Evolutionary conservation across 2,329 filamentous ascomycete genomes (phyloP).

Genomic region (Aspergillus hortae): DNA sequence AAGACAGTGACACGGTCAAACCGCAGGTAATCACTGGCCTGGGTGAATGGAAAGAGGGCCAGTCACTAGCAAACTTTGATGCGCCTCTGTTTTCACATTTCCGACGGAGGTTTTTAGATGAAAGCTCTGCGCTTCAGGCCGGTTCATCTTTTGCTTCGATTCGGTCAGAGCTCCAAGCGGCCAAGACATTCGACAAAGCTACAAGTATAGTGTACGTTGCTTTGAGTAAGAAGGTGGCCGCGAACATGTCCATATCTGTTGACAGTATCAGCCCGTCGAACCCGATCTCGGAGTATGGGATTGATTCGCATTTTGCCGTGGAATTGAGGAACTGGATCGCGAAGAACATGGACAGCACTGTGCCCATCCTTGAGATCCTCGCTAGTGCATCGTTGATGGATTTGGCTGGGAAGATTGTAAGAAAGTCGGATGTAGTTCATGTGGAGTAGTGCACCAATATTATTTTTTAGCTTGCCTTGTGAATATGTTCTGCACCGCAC

Average conservation of each 20-base stretch:
- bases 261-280: slow-evolving; percentile 20
- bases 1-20: background rate
- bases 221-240: slow-evolving; percentile 16
- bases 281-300: slow-evolving; percentile 34
- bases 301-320: slow-evolving; percentile 45
- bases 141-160: slow-evolving; percentile 7
- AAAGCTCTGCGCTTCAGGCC: background rate
- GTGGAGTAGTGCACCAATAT: background rate
- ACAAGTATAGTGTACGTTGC: slow-evolving; percentile 11
- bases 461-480: too few species aligned
- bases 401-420: slow-evolving; percentile 20
- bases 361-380: slow-evolving; percentile 28
- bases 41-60: slow-evolving; percentile 17
- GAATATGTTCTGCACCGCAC: too few species aligned
- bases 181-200: slow-evolving; percentile 17
- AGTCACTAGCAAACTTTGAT: slow-evolving; percentile 22
- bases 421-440: slow-evolving; percentile 7
- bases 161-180: slow-evolving; percentile 7
- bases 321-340: slow-evolving; percentile 44
- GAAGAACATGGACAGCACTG: slow-evolving; percentile 28
- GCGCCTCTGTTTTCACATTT: slow-evolving; percentile 22
- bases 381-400: slow-evolving; percentile 21
- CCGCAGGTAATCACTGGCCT: slow-evolving; percentile 23
- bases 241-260: slow-evolving; percentile 15
- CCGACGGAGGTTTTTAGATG: slow-evolving; percentile 6